Evolutionary conservation across 768 basidiomycete species (phyloP).

Genomic region (Lactarius vividus): DNA sequence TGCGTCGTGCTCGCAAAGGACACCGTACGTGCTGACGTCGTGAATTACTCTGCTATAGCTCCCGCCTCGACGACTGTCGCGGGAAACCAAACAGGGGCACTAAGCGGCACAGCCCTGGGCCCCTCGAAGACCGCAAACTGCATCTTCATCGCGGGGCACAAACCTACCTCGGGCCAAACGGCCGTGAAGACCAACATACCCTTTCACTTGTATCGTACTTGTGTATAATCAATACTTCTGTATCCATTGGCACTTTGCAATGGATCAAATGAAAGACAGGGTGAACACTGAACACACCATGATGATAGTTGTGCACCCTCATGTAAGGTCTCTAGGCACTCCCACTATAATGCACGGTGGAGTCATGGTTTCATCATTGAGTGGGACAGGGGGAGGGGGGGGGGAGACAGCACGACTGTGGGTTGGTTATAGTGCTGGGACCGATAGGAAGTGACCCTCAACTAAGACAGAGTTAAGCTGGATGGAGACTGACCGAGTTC

Average conservation of each 20-base stretch:
- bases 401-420: no score
- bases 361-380: not conserved
- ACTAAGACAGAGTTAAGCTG: no score
- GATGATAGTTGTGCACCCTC: not conserved
- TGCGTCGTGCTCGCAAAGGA: constrained; percentile 7
- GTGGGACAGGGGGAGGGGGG: no score
- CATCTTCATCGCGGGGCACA: constrained; percentile 18
- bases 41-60: not conserved
- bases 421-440: no score
- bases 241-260: constrained; percentile 3
- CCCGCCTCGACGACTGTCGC: not conserved
- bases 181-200: constrained; percentile 9
- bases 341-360: not conserved
- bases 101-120: constrained; percentile 1
- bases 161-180: constrained; percentile 19
- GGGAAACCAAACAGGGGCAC: constrained; percentile 9
- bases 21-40: not conserved
- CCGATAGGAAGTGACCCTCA: no score
- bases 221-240: constrained; percentile 9
- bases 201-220: constrained; percentile 7
- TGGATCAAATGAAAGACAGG: not conserved
- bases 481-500: no score
- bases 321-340: not conserved
- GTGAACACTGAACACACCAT: not conserved
- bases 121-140: constrained; percentile 18